Base-by-base conservation (phyloP, 177 flowering plant species). In the Vitis hybrid region DNA sequence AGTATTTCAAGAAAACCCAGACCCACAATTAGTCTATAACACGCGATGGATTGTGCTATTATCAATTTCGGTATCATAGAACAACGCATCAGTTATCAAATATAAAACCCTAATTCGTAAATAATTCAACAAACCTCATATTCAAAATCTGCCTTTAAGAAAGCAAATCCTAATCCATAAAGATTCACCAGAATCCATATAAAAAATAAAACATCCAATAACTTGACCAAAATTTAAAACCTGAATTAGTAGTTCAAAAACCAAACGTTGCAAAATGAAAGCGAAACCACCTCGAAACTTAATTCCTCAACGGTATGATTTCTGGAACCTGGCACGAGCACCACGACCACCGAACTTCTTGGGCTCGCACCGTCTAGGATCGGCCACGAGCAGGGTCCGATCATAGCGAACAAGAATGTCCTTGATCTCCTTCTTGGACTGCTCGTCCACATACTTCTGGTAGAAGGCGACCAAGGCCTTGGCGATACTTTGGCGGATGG, bases 331-430 rank as follows among this genome's bases (percentile, higher is more conserved):
- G 4, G 81, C 73, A 31, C 81, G 68, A 66, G 81, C 81, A 33
- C 81, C 81, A 51, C 81, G 81, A 20, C 81, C 81, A 49, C 81
- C 78, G 51, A 78, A 78, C 71, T 74, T 78, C 81, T 75, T 74
- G 50, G 80, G 80, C 80, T 78, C 80, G 72, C 80, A 78, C 33
- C 80, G 59, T 14, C 80, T 50, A 0, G 78, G 81, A 49, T 78
- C 81, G 13, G 81, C 78, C 18, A 75, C 81, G 50, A 78, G 78
- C 3, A 78, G 70, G 14, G 81, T 78, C 13, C 81, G 58, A 55
- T 78, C 81, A 48, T 78, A 78, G 56, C 81, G 48, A 5, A 74
- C 75, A 4, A 74, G 57, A 5, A 78, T 78, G 65, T 78, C 80
- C 66, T 77, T 77, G 60, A 78, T 78, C 73, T 78, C 80, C 78